phyloP scores from a whole-genome alignment of 176 grass and related monocot genomes.

The Neostapfia colusana region DNA sequence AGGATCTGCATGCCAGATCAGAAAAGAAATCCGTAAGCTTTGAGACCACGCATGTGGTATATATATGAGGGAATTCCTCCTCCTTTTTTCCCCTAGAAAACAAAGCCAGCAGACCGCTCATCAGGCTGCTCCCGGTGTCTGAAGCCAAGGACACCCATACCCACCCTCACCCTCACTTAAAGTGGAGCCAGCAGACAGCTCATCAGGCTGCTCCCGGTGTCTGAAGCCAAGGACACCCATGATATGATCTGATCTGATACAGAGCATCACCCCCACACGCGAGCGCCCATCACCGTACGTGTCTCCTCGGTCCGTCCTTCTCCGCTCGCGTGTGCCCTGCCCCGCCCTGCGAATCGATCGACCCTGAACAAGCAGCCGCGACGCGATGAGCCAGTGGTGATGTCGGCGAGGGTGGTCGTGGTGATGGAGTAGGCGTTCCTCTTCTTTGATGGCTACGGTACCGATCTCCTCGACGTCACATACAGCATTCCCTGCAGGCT shows the following conservation, averaged over 20 bases:
- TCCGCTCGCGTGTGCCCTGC: slow-evolving; percentile 24
- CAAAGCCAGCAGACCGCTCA: slow-evolving; percentile 41
- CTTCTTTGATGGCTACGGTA: slow-evolving; percentile 35
- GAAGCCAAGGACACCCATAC: neutral
- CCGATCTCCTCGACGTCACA: neutral
- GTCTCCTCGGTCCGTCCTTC: neutral
- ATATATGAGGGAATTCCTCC: no score
- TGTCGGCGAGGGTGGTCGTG: no score
- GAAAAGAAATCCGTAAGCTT: neutral
- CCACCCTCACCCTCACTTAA: neutral
- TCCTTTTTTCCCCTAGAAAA: no score
- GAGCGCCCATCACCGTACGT: slow-evolving; percentile 23
- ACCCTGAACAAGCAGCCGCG: neutral
- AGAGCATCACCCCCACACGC: slow-evolving; percentile 16
- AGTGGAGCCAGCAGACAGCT: slow-evolving; percentile 37
- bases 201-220: slow-evolving; percentile 33
- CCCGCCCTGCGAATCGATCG: neutral
- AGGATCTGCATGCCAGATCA: neutral
- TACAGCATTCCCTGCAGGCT: neutral
- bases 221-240: neutral
- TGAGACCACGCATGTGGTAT: no score
- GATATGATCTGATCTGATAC: neutral
- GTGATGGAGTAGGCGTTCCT: neutral
- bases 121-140: slow-evolving; percentile 21
- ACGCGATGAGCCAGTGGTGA: no score